Base-by-base conservation (phyloP, 2,329 filamentous ascomycete genomes). In the Colletotrichum lini region DNA sequence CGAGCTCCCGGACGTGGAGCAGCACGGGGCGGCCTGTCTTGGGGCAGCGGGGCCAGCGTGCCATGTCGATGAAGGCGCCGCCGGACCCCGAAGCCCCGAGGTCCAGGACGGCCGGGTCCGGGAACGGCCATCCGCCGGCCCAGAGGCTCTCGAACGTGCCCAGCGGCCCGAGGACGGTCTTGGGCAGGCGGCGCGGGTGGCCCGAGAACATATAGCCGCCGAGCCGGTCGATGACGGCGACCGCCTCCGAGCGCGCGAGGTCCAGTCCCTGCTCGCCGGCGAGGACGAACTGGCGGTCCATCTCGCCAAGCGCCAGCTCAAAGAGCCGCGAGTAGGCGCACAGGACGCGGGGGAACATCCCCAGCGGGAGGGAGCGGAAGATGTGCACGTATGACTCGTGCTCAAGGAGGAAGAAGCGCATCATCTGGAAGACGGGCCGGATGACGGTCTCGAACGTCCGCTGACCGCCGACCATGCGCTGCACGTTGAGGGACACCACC, bases 381-480 rank as follows among this genome's bases (percentile, higher is more conserved):
- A 73, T 64, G 10, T 63, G 21, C 4, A 65, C 23, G 30, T 62
- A 73, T 30, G 45, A 56, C 45, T 71, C 26, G 53, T 56, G 35
- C 64, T 73, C 61, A 35, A 62, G 18, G 15, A 67, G 45, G 65
- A 73, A 72, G 58, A 73, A 68, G 35, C 59, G 53, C 26, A 72
- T 72, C 4, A 73, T 54, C 53, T 73, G 35, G 42, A 72, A 73
- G 57, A 73, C 67, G 15, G 65, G 65, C 30, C 47, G 8, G 18
- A 73, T 44, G 18, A 73, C 42, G 5, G 57, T 40, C 21, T 44
- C 4, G n/a, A 73, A 70, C 50, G 58, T 70, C 26, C 62, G 30
- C 38, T 66, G 13, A 4, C 13, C 3, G 45, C 23, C 16, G 12
- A 60, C 18, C 21, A 73, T 59, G 7, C 38, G 15, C 16, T 16